Evolutionary conservation across 805 yeast species (phyloP).

Genomic region (Cyberlindnera maritima): DNA sequence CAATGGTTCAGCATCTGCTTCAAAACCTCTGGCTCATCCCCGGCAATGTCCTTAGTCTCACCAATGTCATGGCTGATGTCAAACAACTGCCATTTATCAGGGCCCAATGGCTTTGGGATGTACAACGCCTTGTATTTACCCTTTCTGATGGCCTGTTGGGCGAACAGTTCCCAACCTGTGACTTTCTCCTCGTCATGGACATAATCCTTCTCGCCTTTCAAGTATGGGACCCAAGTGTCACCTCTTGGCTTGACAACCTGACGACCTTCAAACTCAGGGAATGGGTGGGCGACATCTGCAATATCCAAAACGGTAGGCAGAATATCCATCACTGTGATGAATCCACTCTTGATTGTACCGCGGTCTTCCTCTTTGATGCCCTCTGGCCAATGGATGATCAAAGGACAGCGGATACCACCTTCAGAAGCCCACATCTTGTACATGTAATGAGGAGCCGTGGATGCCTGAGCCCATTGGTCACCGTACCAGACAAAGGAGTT

Average conservation of each 20-base stretch:
- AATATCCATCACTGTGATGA: slow-evolving; percentile 59
- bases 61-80: slow-evolving; percentile 46
- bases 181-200: slow-evolving; percentile 38
- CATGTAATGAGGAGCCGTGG: slow-evolving; percentile 54
- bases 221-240: slow-evolving; percentile 40
- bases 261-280: slow-evolving; percentile 38
- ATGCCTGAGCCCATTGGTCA: slow-evolving; percentile 62
- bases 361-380: slow-evolving; percentile 17
- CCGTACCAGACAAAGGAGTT: slow-evolving; percentile 51
- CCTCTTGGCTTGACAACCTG: slow-evolving; percentile 45
- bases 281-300: slow-evolving; percentile 45
- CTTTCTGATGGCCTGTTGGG: slow-evolving; percentile 52
- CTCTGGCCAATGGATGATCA: slow-evolving; percentile 45
- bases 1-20: slow-evolving; percentile 44
- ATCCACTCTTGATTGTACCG: slow-evolving; percentile 37
- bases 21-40: slow-evolving; percentile 34
- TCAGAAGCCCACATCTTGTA: slow-evolving; percentile 58
- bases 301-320: slow-evolving; percentile 53
- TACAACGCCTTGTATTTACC: slow-evolving; percentile 47
- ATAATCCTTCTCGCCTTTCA: slow-evolving; percentile 28
- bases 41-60: slow-evolving; percentile 45
- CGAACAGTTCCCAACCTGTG: slow-evolving; percentile 57
- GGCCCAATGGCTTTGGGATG: slow-evolving; percentile 48
- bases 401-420: slow-evolving; percentile 59
- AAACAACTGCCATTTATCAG: slow-evolving; percentile 49